phyloP scores from a whole-genome alignment of 2,329 filamentous ascomycete genomes.

The Capronia americana region DNA sequence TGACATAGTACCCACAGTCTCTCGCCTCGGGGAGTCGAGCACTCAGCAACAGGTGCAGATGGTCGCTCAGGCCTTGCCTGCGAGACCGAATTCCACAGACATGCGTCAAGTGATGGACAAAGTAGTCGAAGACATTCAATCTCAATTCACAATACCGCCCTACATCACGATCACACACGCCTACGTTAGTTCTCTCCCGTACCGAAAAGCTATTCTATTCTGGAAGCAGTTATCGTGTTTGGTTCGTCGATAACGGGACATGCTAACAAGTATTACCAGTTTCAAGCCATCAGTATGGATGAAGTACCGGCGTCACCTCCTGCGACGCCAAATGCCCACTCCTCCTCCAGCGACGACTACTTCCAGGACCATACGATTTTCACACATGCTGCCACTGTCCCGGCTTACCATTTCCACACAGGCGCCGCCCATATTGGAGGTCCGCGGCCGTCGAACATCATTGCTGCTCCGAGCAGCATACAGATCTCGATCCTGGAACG shows the following conservation, averaged over 20 bases:
- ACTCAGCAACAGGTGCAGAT: conserved; percentile 57
- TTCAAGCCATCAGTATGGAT: conserved; percentile 63
- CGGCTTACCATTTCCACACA: conserved; percentile 63
- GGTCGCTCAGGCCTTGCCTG: conserved; percentile 65
- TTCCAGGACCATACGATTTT: conserved; percentile 64
- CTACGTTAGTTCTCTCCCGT: conserved; percentile 43
- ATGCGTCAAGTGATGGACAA: conserved; percentile 56
- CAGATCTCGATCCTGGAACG: conserved; percentile 68
- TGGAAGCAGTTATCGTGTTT: neutral
- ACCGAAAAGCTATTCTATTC: neutral
- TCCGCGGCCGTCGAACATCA: conserved; percentile 60
- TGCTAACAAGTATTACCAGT: conserved; percentile 37
- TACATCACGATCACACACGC: conserved; percentile 71
- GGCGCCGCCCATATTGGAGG: conserved; percentile 50
- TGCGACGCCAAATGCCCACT: conserved; percentile 58
- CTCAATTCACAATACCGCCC: conserved; percentile 54
- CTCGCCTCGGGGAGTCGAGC: conserved; percentile 17
- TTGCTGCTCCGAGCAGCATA: conserved; percentile 66
- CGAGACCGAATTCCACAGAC: conserved; percentile 52
- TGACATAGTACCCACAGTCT: conserved; percentile 32
- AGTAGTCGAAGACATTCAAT: conserved; percentile 63
- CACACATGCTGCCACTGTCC: conserved; percentile 65
- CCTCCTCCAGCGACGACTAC: conserved; percentile 60
- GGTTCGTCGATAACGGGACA: neutral
- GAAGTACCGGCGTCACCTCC: conserved; percentile 69